Evolutionary conservation across 768 basidiomycete genomes (phyloP), one percentile per base, ranked within the genome.

Genomic region (Termitomyces sp.): DNA sequence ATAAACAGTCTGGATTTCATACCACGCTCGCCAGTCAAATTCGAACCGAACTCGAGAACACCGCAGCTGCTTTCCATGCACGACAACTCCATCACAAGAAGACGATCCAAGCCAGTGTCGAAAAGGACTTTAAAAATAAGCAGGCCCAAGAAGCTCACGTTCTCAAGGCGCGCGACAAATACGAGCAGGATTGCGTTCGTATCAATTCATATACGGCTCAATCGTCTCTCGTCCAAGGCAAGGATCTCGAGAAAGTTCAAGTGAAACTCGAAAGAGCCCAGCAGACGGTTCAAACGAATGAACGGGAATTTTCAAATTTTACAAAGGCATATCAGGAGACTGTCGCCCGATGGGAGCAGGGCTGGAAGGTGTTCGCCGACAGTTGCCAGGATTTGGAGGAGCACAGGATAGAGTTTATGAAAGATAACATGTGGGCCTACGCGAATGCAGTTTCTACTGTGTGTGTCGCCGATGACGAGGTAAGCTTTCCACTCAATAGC

Each of bases 131-230:
- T 80, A 94, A 94, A 73, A 80, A 80, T 44, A 96, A 97, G 67
- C 88, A 91, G 63, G 80, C 85, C 5, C 92, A 95, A 59, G 93
- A 96, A 64, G 76, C 78, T 11, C 86, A 94, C 60, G 94, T 97
- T 41, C 76, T 77, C 63, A 94, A 94, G 68, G 91, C 97, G 2
- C 84, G 90, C 57, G 92, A 95, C 68, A 92, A 94, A 66, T 98
- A 98, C 72, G 92, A 97, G 70, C 76, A 79, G 46, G 96, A 98
- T 64, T 96, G 94, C 68, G 75, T 95, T 18, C 84, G 88, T 46
- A 95, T 98, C 76, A 98, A 97, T 64, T 89, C 91, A 1, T 94
- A 89, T 64, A 94, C 94, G 4, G 94, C 94, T 5, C 94, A 97
- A 68, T 83, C 88, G 31, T 86, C 91, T 1, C 81, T 98, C 7